Conservation (phyloP, 768 basidiomycete species). For the Boletus rufocinnamomeus region DNA sequence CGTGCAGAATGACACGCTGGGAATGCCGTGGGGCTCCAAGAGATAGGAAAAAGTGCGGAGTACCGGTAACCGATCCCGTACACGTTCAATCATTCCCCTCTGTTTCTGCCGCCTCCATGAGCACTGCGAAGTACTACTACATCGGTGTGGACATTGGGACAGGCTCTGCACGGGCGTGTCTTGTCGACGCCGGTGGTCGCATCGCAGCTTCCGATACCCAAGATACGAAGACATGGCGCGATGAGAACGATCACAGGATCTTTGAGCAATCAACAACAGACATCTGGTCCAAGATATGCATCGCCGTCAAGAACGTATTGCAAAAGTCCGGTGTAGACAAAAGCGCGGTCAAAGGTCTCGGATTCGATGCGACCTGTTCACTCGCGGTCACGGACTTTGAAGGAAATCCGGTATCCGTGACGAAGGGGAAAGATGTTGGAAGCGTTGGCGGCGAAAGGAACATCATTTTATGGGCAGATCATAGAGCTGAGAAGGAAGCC, state of each 20-base stretch:
- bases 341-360: constrained; percentile 75
- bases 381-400: constrained; percentile 79
- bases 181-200: constrained; percentile 68
- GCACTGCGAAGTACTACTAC: constrained; percentile 48
- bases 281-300: constrained; percentile 77
- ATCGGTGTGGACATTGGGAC: constrained; percentile 89
- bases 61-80: constrained; percentile 6
- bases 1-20: background rate
- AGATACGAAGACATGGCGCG: constrained; percentile 84
- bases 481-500: constrained; percentile 91
- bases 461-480: constrained; percentile 95
- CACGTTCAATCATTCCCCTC: constrained; percentile 2
- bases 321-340: constrained; percentile 55
- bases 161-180: constrained; percentile 86
- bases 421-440: constrained; percentile 65
- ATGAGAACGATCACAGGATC: constrained; percentile 82
- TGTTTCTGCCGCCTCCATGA: constrained; percentile 32
- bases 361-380: constrained; percentile 97
- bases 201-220: constrained; percentile 79
- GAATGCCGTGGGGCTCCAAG: constrained; percentile 2
- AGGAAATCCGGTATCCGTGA: constrained; percentile 76
- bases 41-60: constrained; percentile 14
- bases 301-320: constrained; percentile 64
- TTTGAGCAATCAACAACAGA: constrained; percentile 94
- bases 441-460: constrained; percentile 68